Evolutionary conservation across 2,329 filamentous ascomycete genomes (phyloP).

Genomic region (Epichloe sibirici): DNA sequence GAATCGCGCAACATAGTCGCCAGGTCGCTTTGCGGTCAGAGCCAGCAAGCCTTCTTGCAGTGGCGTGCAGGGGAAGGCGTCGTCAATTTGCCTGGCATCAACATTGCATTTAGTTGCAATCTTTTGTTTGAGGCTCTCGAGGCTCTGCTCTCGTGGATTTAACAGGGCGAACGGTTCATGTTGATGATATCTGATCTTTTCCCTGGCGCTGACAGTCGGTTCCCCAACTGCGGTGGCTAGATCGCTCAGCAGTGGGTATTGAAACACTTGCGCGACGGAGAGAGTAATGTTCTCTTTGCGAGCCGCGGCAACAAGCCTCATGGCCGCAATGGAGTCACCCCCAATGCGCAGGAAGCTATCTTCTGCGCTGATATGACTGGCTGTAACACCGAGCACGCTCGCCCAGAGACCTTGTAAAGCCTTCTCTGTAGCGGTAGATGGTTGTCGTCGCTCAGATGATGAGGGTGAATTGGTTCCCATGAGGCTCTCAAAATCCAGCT

Average conservation of each 20-base stretch:
- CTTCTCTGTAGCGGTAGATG: not conserved
- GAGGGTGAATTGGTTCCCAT: not conserved
- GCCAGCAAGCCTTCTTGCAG: slow-evolving; percentile 39
- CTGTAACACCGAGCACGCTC: slow-evolving; percentile 4
- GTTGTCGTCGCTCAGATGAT: not conserved
- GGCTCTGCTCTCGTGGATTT: not conserved
- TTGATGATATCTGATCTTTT: not conserved
- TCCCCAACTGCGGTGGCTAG: not conserved
- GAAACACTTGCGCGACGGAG: slow-evolving; percentile 31
- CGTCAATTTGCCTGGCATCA: slow-evolving; percentile 21
- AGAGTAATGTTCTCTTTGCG: slow-evolving; percentile 23
- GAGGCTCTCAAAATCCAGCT: not conserved
- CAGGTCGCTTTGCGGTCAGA: slow-evolving; percentile 28
- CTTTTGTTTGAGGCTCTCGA: not conserved
- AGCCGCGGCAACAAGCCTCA: slow-evolving; percentile 25
- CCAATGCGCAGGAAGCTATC: slow-evolving; percentile 35
- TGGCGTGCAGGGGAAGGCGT: slow-evolving; percentile 38
- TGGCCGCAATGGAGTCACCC: slow-evolving; percentile 35
- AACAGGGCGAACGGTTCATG: slow-evolving; percentile 4
- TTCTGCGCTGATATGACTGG: slow-evolving; percentile 20
- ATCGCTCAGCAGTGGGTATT: slow-evolving; percentile 5
- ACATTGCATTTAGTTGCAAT: slow-evolving; percentile 2
- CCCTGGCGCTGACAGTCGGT: not conserved
- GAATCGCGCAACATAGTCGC: slow-evolving; percentile 34
- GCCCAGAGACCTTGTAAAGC: slow-evolving; percentile 4